Evolutionary conservation across 192 early-diverging fungal genomes (phyloP), one percentile per base, ranked within the genome.

Genomic region (Entomortierella lignicola): DNA sequence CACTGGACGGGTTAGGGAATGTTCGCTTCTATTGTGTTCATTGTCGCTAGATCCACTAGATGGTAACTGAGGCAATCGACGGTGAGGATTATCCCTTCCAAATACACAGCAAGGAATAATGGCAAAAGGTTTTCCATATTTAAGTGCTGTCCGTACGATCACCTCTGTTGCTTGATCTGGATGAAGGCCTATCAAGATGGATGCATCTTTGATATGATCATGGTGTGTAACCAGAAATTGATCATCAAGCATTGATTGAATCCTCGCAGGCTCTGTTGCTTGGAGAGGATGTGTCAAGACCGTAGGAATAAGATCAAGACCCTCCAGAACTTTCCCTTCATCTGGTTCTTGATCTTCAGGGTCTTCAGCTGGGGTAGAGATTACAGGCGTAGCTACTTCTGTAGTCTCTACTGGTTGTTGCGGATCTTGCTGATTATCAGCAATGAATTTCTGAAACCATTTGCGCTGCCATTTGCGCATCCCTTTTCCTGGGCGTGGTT

Each of bases 101-200:
- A 89, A 89, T 13, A 89, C 88, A 69, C 88, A 88, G 44, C 88
- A 89, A 11, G 88, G 88, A 8, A 89, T 81, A 4, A 89, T 70
- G 3, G 87, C 88, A 67, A 89, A 89, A 3, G 88, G 83, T 31
- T 85, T 87, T 4, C 73, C 69, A 6, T 61, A 41, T 37, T 58
- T 52, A 37, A 89, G 42, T 0, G 87, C 88, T 2, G 67, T 63
- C 18, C 87, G 80, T 8, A 89, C 87, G 68, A 89, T 89, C 1
- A 85, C 82, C 25, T 86, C 87, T n/a, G 88, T 89, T 0, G 88
- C 88, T 61, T 88, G 85, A 59, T 89, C 88, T 4, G 88, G 82
- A 56, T 89, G 88, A 4, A 89, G 63, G 0, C 88, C 88, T 60
- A 88, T 82, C 30, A 89, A 34, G 23, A 89, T 66, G 5, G 84